A percentile compares a stretch with the other conserved stretches of the same genome.
Evolutionary conservation across 2,329 filamentous ascomycete genomes (phyloP).

Genomic region (Trichoderma polysporum): DNA sequence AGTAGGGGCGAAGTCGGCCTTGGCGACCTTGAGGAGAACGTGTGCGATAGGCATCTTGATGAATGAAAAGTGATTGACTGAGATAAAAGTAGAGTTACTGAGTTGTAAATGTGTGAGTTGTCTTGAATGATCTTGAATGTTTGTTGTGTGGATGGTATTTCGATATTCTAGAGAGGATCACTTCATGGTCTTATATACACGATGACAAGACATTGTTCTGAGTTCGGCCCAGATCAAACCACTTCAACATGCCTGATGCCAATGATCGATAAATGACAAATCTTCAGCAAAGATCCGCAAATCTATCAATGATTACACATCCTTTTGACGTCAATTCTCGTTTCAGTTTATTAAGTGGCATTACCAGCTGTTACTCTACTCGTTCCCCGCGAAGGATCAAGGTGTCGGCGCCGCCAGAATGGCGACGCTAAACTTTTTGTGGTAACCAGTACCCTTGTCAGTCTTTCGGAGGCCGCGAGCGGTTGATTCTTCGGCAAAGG

Average conservation of each 20-base stretch:
- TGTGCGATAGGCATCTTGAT: conserved; percentile 17
- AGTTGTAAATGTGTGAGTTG: not conserved
- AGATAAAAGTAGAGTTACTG: not conserved
- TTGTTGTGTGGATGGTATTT: not conserved
- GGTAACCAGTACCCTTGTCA: conserved; percentile 12
- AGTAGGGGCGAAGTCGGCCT: not conserved
- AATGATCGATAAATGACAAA: not conserved
- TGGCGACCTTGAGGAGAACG: conserved; percentile 14
- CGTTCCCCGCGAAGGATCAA: not conserved
- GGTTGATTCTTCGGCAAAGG: not conserved
- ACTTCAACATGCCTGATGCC: not conserved
- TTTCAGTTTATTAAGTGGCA: not conserved
- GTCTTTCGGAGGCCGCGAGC: not conserved
- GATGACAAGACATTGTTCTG: not conserved
- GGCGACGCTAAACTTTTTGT: not conserved
- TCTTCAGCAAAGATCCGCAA: not conserved
- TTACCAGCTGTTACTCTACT: not conserved
- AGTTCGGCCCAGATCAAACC: not conserved
- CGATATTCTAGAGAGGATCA: not conserved
- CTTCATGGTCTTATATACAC: conserved; percentile 4
- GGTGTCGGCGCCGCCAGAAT: not conserved
- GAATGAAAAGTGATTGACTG: not conserved
- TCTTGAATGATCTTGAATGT: not conserved
- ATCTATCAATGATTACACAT: conserved; percentile 7
- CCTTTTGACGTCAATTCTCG: not conserved